phyloP scores from a whole-genome alignment of 2,329 filamentous ascomycete genomes.

The Cercospora zeae-maydis region DNA sequence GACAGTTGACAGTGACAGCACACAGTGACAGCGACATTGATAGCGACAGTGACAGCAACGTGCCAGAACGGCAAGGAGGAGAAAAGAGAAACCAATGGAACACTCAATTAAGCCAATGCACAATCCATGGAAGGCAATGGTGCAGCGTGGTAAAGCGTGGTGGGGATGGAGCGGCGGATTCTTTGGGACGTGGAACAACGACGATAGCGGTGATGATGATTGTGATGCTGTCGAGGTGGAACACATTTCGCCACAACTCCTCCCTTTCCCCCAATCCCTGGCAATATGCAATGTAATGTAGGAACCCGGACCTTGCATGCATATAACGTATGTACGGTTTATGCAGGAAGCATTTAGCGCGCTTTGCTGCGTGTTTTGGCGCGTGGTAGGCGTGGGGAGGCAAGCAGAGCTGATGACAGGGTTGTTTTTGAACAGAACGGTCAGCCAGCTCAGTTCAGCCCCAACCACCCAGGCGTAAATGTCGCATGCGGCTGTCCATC shows the following conservation, averaged over 20 bases:
- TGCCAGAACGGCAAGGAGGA: background rate
- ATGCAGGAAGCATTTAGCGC: constrained; percentile 7
- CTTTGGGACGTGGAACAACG: background rate
- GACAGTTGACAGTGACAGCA: background rate
- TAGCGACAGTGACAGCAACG: background rate
- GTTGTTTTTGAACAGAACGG: background rate
- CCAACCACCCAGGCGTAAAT: background rate
- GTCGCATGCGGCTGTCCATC: background rate
- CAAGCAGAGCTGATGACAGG: background rate
- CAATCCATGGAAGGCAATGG: background rate
- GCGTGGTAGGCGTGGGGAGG: constrained; percentile 1
- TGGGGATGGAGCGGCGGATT: background rate
- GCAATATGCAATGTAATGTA: constrained; percentile 5
- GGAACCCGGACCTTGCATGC: constrained; percentile 11
- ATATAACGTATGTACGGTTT: background rate
- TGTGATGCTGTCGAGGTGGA: background rate
- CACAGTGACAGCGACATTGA: background rate
- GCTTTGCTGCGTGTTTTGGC: background rate
- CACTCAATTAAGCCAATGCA: background rate
- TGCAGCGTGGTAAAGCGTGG: background rate
- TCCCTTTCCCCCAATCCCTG: background rate
- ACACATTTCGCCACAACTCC: background rate
- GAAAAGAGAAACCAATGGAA: background rate
- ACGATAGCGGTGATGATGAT: too few species aligned
- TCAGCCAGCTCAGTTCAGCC: background rate